Conservation (phyloP, 2,329 filamentous ascomycete species). For the Nigrospora oryzae region DNA sequence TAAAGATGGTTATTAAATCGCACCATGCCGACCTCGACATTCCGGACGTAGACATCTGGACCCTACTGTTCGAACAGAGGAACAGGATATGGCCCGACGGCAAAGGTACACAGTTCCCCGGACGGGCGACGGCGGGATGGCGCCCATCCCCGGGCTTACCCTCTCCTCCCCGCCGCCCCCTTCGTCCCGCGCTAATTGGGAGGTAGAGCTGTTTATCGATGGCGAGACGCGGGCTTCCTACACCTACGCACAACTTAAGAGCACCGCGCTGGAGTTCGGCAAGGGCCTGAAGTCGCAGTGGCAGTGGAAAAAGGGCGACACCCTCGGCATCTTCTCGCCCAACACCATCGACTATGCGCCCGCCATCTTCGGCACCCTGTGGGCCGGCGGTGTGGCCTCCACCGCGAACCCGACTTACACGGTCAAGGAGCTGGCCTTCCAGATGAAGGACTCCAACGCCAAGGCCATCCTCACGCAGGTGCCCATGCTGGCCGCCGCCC, state of each 20-base stretch:
- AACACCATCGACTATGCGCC: constrained; percentile 80
- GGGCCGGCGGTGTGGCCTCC: constrained; percentile 75
- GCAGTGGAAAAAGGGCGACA: constrained; percentile 76
- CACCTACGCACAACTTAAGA: constrained; percentile 60
- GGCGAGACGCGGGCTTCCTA: constrained; percentile 60
- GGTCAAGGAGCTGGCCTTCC: constrained; percentile 72
- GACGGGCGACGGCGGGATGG: not conserved
- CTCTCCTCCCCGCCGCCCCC: not conserved
- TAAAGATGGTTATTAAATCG: constrained; percentile 63
- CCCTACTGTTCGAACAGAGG: constrained; percentile 64
- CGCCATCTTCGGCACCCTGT: constrained; percentile 69
- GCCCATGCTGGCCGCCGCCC: constrained; percentile 54
- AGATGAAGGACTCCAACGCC: constrained; percentile 70
- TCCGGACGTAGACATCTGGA: constrained; percentile 71
- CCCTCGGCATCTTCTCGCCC: constrained; percentile 73
- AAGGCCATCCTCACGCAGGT: constrained; percentile 69
- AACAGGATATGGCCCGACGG: constrained; percentile 59
- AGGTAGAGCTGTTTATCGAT: constrained; percentile 68
- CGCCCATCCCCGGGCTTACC: not conserved
- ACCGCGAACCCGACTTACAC: constrained; percentile 88
- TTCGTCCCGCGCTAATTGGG: too few relatives aligned
- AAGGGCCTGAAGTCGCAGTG: constrained; percentile 66
- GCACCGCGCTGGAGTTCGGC: constrained; percentile 65
- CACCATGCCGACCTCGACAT: constrained; percentile 57
- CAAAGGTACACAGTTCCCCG: constrained; percentile 48